phyloP scores from a whole-genome alignment of 2,329 filamentous ascomycete species.

The Blastomyces gilchristii region DNA sequence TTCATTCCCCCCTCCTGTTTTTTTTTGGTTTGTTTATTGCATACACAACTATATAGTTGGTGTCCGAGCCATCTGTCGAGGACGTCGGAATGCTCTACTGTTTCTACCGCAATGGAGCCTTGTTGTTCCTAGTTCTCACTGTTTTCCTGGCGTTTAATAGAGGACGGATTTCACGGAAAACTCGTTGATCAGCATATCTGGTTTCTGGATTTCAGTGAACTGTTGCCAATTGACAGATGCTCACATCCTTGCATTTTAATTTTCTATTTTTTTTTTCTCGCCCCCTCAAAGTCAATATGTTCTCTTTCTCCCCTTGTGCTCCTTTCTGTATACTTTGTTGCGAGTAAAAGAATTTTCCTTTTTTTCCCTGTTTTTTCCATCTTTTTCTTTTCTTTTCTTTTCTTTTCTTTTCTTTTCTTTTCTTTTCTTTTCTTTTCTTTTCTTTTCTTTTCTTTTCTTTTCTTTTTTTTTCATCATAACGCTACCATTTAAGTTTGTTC shows the following conservation, averaged over 20 bases:
- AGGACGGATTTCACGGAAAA: constrained; percentile 4
- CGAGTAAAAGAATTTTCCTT: background rate
- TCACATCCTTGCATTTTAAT: background rate
- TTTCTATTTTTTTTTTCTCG: background rate
- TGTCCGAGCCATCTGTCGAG: constrained; percentile 10
- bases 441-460: no score
- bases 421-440: no score
- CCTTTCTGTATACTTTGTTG: background rate
- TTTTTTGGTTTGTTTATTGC: constrained; percentile 9
- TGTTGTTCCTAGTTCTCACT: background rate
- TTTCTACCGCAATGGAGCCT: background rate
- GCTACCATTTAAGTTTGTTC: background rate
- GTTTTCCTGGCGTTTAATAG: constrained; percentile 15
- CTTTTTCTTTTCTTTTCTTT: no score
- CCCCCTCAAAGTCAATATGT: background rate
- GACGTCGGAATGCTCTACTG: no score
- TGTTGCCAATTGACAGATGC: background rate
- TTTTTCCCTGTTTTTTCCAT: no score
- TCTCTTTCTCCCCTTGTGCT: background rate
- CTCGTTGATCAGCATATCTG: background rate
- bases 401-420: no score
- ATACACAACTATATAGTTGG: constrained; percentile 10
- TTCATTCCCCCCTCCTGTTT: constrained; percentile 11
- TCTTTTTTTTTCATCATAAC: background rate
- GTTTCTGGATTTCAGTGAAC: background rate